Evolutionary conservation across 345 rosid species (phyloP), one percentile per base, ranked within the genome.

Genomic region (Trapa bicornis): DNA sequence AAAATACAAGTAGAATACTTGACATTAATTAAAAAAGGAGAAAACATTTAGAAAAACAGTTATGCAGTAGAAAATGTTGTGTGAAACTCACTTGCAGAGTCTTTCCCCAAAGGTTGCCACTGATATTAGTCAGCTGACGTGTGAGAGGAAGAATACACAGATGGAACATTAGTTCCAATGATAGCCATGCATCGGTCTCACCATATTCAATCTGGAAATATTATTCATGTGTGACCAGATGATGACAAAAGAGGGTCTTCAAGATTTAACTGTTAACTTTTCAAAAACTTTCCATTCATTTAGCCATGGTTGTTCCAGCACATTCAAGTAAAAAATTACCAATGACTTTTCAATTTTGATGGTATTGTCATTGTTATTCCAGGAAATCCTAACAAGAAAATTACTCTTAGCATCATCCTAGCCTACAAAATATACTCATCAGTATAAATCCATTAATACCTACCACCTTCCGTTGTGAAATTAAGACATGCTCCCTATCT

Each of bases 91-190:
- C 99, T 83, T 91, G 99, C 76, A 94, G 95, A 70, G 97, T 89
- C 83, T 85, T 89, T 33, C 93, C 92, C 99, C 99, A 94, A 41
- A 94, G 96, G 78, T 94, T 94, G 68, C 99, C 97, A 73, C 99
- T 91, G 74, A 94, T 94, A 76, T 91, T 91, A 48, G 99, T 91
- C 69, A 94, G 85, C 81, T 94, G 96, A 53, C 96, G 97, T 13
- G 99, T 94, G 71, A 94, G 99, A 57, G 99, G 99, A 79, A 94
- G 97, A 81, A 85, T 80, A 67, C 96, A 91, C 73, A 94, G 69
- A 84, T 88, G 95, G 83, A 94, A 89, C 99, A 91, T 89, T 71
- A 94, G 93, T 83, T 94, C 99, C 99, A 94, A 80, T 37, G 99
- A 87, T 70, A 94, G 78, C 97, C 97, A 94, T 64, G 97, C 96